These are phyloP conservation scores for Friedmanniomyces endolithicus DNA, from an alignment of 495 filamentous ascomycete genomes.

Conservation along the genomic window DNA sequence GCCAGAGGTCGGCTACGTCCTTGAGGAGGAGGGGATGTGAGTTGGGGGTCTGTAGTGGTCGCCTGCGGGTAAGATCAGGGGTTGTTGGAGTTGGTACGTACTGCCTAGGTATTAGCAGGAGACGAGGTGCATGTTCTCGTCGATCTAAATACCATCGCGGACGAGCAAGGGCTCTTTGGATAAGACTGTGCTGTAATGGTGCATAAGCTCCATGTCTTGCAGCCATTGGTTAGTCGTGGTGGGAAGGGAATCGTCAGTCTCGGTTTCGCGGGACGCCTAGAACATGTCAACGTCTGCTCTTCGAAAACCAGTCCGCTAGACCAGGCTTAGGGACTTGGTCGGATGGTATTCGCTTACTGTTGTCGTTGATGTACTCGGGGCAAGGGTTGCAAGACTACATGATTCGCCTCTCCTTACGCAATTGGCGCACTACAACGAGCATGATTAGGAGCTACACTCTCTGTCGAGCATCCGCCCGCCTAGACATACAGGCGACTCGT, in stretches of 20 bases:
- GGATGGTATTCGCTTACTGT: not conserved
- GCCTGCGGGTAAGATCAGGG: no score
- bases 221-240: conserved; percentile 6
- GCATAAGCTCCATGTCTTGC: conserved; percentile 18
- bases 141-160: not conserved
- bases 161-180: not conserved
- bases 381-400: not conserved
- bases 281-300: not conserved
- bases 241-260: not conserved
- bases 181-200: conserved; percentile 8
- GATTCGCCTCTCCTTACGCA: conserved; percentile 2
- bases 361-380: not conserved
- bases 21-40: not conserved
- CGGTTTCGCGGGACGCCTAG: not conserved
- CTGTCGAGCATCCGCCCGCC: not conserved
- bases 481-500: not conserved
- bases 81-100: no score
- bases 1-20: conserved; percentile 6
- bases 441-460: not conserved
- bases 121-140: no score
- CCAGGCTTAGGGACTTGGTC: no score
- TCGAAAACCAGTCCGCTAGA: not conserved
- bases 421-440: not conserved
- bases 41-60: no score
- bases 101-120: no score